phyloP scores from a whole-genome alignment of 371 early-diverging fungal species.

The Mortierella sp. region DNA sequence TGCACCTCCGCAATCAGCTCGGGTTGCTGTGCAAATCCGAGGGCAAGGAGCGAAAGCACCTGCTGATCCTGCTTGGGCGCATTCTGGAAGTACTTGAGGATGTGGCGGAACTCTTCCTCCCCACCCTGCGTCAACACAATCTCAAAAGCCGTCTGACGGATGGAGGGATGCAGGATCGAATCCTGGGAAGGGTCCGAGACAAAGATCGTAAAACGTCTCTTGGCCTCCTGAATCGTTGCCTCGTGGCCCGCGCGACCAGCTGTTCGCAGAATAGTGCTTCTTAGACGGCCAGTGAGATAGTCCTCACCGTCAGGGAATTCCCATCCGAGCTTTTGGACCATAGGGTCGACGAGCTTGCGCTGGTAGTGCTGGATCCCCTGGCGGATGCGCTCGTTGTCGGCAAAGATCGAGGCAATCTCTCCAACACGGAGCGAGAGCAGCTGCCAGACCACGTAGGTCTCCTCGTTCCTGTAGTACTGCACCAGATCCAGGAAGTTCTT shows the following conservation, averaged over 20 bases:
- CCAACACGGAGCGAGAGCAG: slow-evolving; percentile 60
- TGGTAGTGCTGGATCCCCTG: slow-evolving; percentile 58
- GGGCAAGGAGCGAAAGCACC: slow-evolving; percentile 77
- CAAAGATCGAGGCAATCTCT: slow-evolving; percentile 59
- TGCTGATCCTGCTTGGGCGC: slow-evolving; percentile 80
- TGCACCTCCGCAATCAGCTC: slow-evolving; percentile 70
- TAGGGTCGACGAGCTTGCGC: slow-evolving; percentile 60
- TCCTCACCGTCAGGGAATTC: slow-evolving; percentile 61
- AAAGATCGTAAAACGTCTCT: slow-evolving; percentile 69
- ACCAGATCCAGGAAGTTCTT: slow-evolving; percentile 70
- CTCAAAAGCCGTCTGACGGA: slow-evolving; percentile 83
- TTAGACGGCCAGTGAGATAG: slow-evolving; percentile 57
- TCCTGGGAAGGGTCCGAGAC: slow-evolving; percentile 61
- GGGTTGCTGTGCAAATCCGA: slow-evolving; percentile 75
- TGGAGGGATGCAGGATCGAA: slow-evolving; percentile 82
- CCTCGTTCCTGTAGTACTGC: slow-evolving; percentile 68
- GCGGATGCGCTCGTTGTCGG: slow-evolving; percentile 57
- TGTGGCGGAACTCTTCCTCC: slow-evolving; percentile 79
- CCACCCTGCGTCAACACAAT: slow-evolving; percentile 79
- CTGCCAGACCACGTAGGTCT: slow-evolving; percentile 75
- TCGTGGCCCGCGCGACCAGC: slow-evolving; percentile 59
- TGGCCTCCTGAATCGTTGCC: slow-evolving; percentile 65
- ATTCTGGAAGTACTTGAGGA: slow-evolving; percentile 78
- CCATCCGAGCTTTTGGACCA: slow-evolving; percentile 70
- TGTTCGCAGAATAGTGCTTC: slow-evolving; percentile 58